These are phyloP conservation scores for Colletotrichum noveboracense DNA, from an alignment of 2,329 filamentous ascomycete species.

Conservation along the genomic window DNA sequence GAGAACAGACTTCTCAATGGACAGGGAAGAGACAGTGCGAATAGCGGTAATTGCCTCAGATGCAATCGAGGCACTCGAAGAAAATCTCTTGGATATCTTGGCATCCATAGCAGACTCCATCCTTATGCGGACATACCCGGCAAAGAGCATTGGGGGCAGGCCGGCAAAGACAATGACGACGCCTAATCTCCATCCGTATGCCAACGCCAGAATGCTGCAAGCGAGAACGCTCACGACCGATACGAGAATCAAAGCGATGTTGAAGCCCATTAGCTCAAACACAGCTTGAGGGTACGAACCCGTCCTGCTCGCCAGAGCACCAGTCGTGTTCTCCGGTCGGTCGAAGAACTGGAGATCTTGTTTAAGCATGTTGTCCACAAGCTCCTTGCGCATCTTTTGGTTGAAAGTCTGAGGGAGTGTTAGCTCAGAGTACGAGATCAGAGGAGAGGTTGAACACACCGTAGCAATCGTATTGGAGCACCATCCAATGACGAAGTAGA, in stretches of 20 bases:
- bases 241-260: conserved; percentile 43
- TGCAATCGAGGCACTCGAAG: conserved; percentile 43
- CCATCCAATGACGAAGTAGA: conserved; percentile 46
- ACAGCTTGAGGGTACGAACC: conserved; percentile 42
- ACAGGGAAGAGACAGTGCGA: conserved; percentile 45
- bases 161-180: conserved; percentile 50
- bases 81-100: conserved; percentile 37
- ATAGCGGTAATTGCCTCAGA: conserved; percentile 47
- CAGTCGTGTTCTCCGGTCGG: conserved; percentile 42
- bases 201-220: conserved; percentile 47
- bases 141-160: conserved; percentile 38
- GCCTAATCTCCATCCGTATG: conserved; percentile 52
- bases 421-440: no score
- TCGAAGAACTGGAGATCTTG: conserved; percentile 50
- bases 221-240: conserved; percentile 40
- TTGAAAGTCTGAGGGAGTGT: conserved; percentile 18
- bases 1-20: conserved; percentile 41
- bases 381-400: conserved; percentile 29
- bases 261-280: conserved; percentile 47
- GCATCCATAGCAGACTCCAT: conserved; percentile 45
- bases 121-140: conserved; percentile 42
- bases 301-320: conserved; percentile 38
- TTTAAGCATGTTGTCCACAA: conserved; percentile 37
- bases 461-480: conserved; percentile 37
- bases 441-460: conserved; percentile 3